phyloP scores from a whole-genome alignment of 2,329 filamentous ascomycete genomes.

The Cercospora citrullina region DNA sequence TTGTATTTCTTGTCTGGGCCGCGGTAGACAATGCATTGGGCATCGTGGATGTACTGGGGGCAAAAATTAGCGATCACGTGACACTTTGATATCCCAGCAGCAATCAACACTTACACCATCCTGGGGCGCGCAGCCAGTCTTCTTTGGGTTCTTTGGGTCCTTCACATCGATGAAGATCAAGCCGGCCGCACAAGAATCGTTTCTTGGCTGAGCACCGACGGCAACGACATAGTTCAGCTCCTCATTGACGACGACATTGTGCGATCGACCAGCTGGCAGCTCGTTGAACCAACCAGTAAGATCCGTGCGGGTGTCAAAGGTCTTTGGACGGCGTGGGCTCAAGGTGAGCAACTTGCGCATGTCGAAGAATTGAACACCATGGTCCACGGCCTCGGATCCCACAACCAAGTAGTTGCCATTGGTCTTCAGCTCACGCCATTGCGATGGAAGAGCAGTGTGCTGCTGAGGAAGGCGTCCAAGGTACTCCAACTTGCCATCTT shows the following conservation, averaged over 20 bases:
- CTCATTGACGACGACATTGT: conserved; percentile 57
- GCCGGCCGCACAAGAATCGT: conserved; percentile 50
- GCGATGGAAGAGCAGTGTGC: conserved; percentile 44
- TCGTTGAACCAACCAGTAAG: conserved; percentile 45
- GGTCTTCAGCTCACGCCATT: conserved; percentile 56
- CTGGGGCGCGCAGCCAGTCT: conserved; percentile 51
- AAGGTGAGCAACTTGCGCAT: conserved; percentile 58
- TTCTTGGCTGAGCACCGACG: conserved; percentile 43
- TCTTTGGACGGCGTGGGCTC: conserved; percentile 46
- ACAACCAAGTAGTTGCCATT: conserved; percentile 49
- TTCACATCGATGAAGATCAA: conserved; percentile 57
- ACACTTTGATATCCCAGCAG: neutral
- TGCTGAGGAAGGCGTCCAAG: conserved; percentile 56
- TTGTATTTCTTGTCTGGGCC: conserved; percentile 51
- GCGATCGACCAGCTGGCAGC: conserved; percentile 50
- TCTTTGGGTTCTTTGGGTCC: conserved; percentile 52
- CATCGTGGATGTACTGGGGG: conserved; percentile 54
- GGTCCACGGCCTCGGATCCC: conserved; percentile 49
- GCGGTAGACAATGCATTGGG: conserved; percentile 56
- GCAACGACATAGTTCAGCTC: conserved; percentile 53
- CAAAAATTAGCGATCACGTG: neutral
- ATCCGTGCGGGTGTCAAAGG: conserved; percentile 43
- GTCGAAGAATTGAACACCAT: conserved; percentile 65
- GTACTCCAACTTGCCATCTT: conserved; percentile 55
- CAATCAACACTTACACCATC: conserved; percentile 42